A percentile compares a stretch with the other conserved stretches of the same genome.
Conservation (phyloP, 805 yeast species). For the Monosporozyma aquatica region DNA sequence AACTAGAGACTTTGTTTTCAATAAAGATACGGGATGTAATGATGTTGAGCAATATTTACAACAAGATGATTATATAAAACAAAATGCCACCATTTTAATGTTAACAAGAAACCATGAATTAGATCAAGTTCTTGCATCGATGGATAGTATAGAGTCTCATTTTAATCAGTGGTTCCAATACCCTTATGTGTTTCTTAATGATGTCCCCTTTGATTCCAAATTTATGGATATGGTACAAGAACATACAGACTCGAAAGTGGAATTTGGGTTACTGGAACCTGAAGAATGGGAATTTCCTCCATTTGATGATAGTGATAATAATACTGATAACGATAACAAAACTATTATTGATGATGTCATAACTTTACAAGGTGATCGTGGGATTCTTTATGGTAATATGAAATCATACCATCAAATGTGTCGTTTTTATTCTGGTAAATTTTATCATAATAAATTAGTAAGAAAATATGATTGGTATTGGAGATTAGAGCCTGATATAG, state of each 20-base stretch:
- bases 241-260: constrained; percentile 51
- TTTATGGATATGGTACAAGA: constrained; percentile 47
- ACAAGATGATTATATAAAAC: constrained; percentile 33
- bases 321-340: constrained; percentile 11
- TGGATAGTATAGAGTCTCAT: constrained; percentile 71
- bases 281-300: constrained; percentile 63
- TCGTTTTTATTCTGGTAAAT: constrained; percentile 78
- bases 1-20: constrained; percentile 39
- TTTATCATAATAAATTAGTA: constrained; percentile 71
- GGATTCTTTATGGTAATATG: constrained; percentile 74
- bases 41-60: constrained; percentile 34
- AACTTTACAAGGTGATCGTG: constrained; percentile 58
- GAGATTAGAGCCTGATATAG: constrained; percentile 92
- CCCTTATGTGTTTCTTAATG: constrained; percentile 86
- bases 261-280: constrained; percentile 59
- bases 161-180: constrained; percentile 91
- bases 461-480: constrained; percentile 79
- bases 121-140: constrained; percentile 63
- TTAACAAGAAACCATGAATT: constrained; percentile 75
- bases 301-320: neutral
- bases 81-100: constrained; percentile 79
- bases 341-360: constrained; percentile 26
- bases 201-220: constrained; percentile 58
- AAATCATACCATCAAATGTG: constrained; percentile 91
- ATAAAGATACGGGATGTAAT: constrained; percentile 41